A percentile compares a stretch with the other conserved stretches of the same genome.
Evolutionary conservation across 805 yeast genomes (phyloP).

Genomic region (Metschnikowia borealis): DNA sequence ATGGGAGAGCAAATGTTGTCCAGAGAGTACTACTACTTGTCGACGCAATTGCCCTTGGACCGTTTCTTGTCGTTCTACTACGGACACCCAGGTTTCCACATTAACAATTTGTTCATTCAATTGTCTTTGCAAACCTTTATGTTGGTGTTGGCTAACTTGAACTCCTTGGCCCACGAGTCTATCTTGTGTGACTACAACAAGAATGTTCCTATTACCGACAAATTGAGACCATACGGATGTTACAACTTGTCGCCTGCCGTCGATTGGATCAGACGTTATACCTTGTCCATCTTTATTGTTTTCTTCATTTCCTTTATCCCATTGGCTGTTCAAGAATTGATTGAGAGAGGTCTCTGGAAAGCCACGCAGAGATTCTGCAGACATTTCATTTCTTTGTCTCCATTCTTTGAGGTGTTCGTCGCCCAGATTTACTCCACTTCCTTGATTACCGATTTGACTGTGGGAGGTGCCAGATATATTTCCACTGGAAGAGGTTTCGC

Average conservation of each 20-base stretch:
- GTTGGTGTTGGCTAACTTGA: constrained; percentile 57
- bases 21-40: constrained; percentile 74
- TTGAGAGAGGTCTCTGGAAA: constrained; percentile 71
- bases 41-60: constrained; percentile 73
- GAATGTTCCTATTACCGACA: constrained; percentile 57
- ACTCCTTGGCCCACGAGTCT: constrained; percentile 59
- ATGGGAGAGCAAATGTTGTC: constrained; percentile 88
- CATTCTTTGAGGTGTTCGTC: constrained; percentile 75
- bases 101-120: constrained; percentile 71
- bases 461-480: constrained; percentile 80
- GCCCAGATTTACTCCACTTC: constrained; percentile 75
- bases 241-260: constrained; percentile 65
- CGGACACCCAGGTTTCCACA: constrained; percentile 84
- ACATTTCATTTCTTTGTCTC: constrained; percentile 69
- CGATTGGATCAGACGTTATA: constrained; percentile 70
- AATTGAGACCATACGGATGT: constrained; percentile 65
- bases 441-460: constrained; percentile 58
- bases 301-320: constrained; percentile 75
- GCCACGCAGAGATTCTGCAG: constrained; percentile 60
- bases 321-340: constrained; percentile 68
- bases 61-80: constrained; percentile 76
- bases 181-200: constrained; percentile 58
- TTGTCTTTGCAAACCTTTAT: constrained; percentile 54
- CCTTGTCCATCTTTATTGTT: constrained; percentile 69
- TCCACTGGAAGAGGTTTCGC: constrained; percentile 85